These are phyloP conservation scores for Petasospora rhodanensis DNA, from an alignment of 1,139 yeast species.

Conservation along the genomic window DNA sequence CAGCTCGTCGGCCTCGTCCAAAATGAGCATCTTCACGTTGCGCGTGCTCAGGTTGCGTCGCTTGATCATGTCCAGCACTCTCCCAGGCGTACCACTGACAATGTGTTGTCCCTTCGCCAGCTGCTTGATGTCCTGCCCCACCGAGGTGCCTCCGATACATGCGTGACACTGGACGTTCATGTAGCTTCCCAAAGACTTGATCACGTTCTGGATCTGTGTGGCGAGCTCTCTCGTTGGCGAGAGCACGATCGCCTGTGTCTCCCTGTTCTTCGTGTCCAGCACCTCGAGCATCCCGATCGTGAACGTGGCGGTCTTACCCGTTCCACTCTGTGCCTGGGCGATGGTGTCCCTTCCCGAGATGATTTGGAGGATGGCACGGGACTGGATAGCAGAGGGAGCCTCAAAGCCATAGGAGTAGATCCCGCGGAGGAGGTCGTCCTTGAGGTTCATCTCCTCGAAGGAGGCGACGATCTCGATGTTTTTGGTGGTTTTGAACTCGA, in stretches of 20 bases:
- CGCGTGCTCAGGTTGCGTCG: conserved; percentile 66
- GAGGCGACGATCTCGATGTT: conserved; percentile 59
- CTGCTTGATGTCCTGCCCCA: conserved; percentile 73
- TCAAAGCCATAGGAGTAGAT: conserved; percentile 94
- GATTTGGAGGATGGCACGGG: conserved; percentile 95
- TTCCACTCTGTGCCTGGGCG: conserved; percentile 99
- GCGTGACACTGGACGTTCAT: conserved; percentile 84
- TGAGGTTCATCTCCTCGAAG: conserved; percentile 76
- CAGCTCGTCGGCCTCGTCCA: conserved; percentile 95
- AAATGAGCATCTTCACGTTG: conserved; percentile 71
- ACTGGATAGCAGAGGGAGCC: conserved; percentile 96
- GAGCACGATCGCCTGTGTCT: conserved; percentile 76
- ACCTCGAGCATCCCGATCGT: conserved; percentile 87
- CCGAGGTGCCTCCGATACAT: conserved; percentile 87
- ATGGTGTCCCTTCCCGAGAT: conserved; percentile 95
- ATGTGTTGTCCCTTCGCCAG: conserved; percentile 79
- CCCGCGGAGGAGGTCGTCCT: conserved; percentile 65
- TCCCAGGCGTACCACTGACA: conserved; percentile 97
- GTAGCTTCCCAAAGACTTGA: conserved; percentile 78
- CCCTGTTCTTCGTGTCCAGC: conserved; percentile 61
- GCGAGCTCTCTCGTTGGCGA: conserved; percentile 98
- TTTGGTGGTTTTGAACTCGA: conserved; percentile 59
- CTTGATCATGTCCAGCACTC: conserved; percentile 84
- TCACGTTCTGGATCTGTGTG: conserved; percentile 80
- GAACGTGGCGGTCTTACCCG: conserved; percentile 99